Percentiles rank a stretch among this genome's conserved stretches.
These are phyloP conservation scores for Pseudonitzschia pungens DNA, from an alignment of 108 stramenopile genomes.

Conservation along the genomic window DNA sequence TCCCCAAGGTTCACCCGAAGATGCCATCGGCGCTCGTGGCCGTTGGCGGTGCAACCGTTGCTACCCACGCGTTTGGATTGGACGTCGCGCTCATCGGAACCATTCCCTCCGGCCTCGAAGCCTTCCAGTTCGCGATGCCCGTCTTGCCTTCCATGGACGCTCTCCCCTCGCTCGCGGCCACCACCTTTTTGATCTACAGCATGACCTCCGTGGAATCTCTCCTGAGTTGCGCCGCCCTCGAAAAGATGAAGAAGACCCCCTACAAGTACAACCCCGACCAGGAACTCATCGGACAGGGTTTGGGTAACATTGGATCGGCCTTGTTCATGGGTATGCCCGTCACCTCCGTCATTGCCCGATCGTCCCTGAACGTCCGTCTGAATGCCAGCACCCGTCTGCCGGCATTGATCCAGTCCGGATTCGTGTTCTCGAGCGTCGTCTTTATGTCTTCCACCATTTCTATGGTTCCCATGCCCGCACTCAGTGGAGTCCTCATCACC, in stretches of 20 bases:
- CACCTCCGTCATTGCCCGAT: slow-evolving; percentile 45
- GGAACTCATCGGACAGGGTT: slow-evolving; percentile 43
- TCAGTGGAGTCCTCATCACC: slow-evolving; percentile 29
- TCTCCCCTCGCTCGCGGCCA: slow-evolving; percentile 20
- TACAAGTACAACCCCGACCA: slow-evolving; percentile 42
- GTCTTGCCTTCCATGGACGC: slow-evolving; percentile 22
- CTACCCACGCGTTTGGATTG: slow-evolving; percentile 29
- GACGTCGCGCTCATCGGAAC: slow-evolving; percentile 29
- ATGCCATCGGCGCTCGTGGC: slow-evolving; percentile 36
- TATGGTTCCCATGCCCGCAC: slow-evolving; percentile 34
- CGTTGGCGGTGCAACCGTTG: slow-evolving; percentile 33
- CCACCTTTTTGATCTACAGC: slow-evolving; percentile 41
- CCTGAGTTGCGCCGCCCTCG: slow-evolving; percentile 35
- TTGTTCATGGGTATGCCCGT: slow-evolving; percentile 45
- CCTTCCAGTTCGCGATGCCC: slow-evolving; percentile 32
- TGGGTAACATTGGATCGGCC: slow-evolving; percentile 38
- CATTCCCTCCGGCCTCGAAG: slow-evolving; percentile 31
- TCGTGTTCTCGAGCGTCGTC: slow-evolving; percentile 39
- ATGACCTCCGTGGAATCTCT: slow-evolving; percentile 43
- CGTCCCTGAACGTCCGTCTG: slow-evolving; percentile 34
- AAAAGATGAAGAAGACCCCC: slow-evolving; percentile 45
- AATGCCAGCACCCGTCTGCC: slow-evolving; percentile 34
- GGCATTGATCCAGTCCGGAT: slow-evolving; percentile 35
- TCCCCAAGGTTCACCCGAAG: slow-evolving; percentile 35
- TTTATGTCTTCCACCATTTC: slow-evolving; percentile 27